Base-by-base conservation (phyloP, 78 protist genomes). In the Dictyostelium firmibasis region DNA sequence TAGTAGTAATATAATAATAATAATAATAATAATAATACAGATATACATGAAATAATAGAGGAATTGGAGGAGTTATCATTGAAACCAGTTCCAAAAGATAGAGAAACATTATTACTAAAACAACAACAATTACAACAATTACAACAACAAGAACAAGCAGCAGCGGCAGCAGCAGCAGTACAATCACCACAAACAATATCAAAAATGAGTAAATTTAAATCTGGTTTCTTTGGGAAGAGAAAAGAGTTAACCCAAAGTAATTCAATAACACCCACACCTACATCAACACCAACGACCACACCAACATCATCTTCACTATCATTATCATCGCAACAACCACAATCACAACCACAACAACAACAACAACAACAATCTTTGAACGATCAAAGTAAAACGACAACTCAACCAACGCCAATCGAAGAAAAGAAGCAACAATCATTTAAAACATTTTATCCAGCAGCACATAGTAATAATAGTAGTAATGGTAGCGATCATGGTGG, bases 391-490 rank as follows among this genome's bases (percentile, higher is more conserved):
- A 50, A 50, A 50, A 50, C 62, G 4, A 53, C 43, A 78, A 78
- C 43, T 4, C 62, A n/a, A 35, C 62, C 41, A 47, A 79, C 33
- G 31, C 60, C 69, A 25, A 79, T 47, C 29, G 85, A 25, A 20
- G 69, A 79, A 29, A 79, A 79, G n/a, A 38, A 29, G 23, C 38
- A 43, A n/a, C 31, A 27, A 33, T 25, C 60, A 79, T 79, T 47
- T 79, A 79, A 47, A 79, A 41, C 62, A 79, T 79, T 79, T 79
- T 77, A 77, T 41, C 83, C 83, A 38, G 43, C 83, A n/a, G 44
- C 83, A 11, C 50, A 43, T 41, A 43, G 64, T 25, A 43, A 33
- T 77, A 72, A 33, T 72, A 70, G 76, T 27, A 36, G 81, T 35
- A 74, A 35, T 74, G 36, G 41, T 74, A 33, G 81, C 36, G 44